Base-by-base conservation (phyloP, 164 flowering plant species). In the Cinnamomum micranthum region DNA sequence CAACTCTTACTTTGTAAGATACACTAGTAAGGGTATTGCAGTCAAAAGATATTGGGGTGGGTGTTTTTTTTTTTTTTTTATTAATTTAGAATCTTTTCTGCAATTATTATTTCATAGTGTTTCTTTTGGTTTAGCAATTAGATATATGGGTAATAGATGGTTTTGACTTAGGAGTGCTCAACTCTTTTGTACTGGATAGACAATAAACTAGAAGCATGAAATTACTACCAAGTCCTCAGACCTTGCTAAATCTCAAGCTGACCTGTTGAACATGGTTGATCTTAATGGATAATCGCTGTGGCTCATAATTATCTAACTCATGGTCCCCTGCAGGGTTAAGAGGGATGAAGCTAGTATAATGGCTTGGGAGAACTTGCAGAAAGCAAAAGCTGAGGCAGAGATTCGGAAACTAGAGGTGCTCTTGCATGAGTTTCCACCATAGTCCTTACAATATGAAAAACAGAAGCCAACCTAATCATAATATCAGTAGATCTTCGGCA, bases 341-440 rank as follows among this genome's bases (percentile, higher is more conserved):
- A 86, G 93, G 83, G 99, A 94, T 81, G 97, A 96, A 84, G 97
- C 97, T 11, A 96, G 81, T 83, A 94, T 96, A 74, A 84, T 85
- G 66, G 97, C 99, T 10, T 96, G 99, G 99, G 98, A 96, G 83
- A 96, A 94, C 78, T 84, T 94, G 82, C 98, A 96, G 86, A 96
- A 89, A 80, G 99, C 97, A 73, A 94, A 96, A 82, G 98, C 99
- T 68, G 98, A 94, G 85, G 93, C 97, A 70, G 91, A 92, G 64
- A 90, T 94, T 67, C 71, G 91, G 69, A 96, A 92, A 84, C 87
- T 96, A 73, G 99, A 96, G 99, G 99, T 94, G 70, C 59, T 50
- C 78, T 59, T 66, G 51, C 69, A 50, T 25, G 14, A 13, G 19
- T 72, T 75, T 22, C 69, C 63, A 27, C 69, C 63, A 27, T 28